Conservation (phyloP, 2,329 filamentous ascomycete species). For the Aureobasidium lini region DNA sequence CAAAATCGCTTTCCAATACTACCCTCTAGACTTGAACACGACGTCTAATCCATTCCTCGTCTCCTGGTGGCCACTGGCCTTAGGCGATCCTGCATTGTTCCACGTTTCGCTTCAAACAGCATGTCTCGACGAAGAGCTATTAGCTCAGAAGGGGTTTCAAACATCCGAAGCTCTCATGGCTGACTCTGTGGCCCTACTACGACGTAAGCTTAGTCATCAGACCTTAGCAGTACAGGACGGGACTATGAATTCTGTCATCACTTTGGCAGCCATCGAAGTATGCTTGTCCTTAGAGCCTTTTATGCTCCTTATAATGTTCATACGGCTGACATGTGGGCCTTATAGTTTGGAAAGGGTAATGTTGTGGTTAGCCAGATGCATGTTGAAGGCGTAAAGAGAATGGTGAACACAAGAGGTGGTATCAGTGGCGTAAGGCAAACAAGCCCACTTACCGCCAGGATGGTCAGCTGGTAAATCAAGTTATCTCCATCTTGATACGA, state of each 20-base stretch:
- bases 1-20: slow-evolving; percentile 12
- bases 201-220: not conserved
- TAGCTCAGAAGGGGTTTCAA: slow-evolving; percentile 1
- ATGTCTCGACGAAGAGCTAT: slow-evolving; percentile 2
- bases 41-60: not conserved
- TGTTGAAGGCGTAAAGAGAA: not conserved
- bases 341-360: slow-evolving; percentile 3
- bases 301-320: not conserved
- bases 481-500: no score
- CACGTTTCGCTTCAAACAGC: slow-evolving; percentile 5
- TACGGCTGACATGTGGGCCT: not conserved
- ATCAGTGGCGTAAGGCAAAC: slow-evolving; percentile 1
- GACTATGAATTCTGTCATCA: slow-evolving; percentile 10
- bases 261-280: slow-evolving; percentile 7
- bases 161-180: slow-evolving; percentile 1
- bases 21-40: slow-evolving; percentile 2
- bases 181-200: not conserved
- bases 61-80: slow-evolving; percentile 9
- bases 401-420: not conserved
- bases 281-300: not conserved
- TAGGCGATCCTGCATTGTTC: slow-evolving; percentile 6
- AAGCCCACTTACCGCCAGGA: slow-evolving; percentile 1
- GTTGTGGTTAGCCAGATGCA: not conserved
- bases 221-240: not conserved
- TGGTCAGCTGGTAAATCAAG: slow-evolving; percentile 3